phyloP scores from a whole-genome alignment of 768 basidiomycete species.

The Naematelia aurantialba region DNA sequence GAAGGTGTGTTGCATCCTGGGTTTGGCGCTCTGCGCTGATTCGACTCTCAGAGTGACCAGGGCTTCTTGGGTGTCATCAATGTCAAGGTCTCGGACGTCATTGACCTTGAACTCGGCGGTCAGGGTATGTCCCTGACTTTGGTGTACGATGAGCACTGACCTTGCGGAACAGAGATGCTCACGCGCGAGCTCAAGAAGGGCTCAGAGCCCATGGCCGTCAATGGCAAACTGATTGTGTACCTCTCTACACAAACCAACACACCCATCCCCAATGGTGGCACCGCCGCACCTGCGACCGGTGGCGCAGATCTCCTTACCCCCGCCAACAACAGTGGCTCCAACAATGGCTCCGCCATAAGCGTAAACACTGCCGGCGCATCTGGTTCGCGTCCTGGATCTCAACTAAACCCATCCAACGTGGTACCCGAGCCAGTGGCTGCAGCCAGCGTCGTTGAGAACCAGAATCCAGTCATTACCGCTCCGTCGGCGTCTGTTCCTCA shows the following conservation, averaged over 20 bases:
- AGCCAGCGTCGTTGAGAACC: slow-evolving; percentile 21
- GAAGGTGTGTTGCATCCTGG: slow-evolving; percentile 50
- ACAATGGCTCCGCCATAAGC: slow-evolving; percentile 37
- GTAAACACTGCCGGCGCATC: slow-evolving; percentile 55
- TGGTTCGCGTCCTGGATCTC: slow-evolving; percentile 20
- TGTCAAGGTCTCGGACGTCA: slow-evolving; percentile 78
- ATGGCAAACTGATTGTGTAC: slow-evolving; percentile 95
- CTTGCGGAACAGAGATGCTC: slow-evolving; percentile 78
- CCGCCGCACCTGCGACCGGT: slow-evolving; percentile 42
- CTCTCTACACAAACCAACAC: slow-evolving; percentile 84
- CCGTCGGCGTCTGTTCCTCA: slow-evolving; percentile 34
- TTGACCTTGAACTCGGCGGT: slow-evolving; percentile 86
- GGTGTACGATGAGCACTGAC: slow-evolving; percentile 11
- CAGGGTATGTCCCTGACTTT: slow-evolving; percentile 65
- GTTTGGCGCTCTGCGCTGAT: not conserved
- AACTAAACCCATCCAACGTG: slow-evolving; percentile 31
- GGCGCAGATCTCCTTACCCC: slow-evolving; percentile 10
- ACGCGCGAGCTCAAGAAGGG: slow-evolving; percentile 96
- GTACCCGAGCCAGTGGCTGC: slow-evolving; percentile 33
- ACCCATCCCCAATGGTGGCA: slow-evolving; percentile 72
- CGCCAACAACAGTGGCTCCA: slow-evolving; percentile 7
- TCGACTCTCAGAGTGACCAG: slow-evolving; percentile 60
- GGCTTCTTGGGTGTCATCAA: slow-evolving; percentile 98
- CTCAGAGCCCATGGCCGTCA: slow-evolving; percentile 96
- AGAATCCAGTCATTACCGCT: slow-evolving; percentile 29